Conservation (phyloP, 2,329 filamentous ascomycete genomes). For the Aphanoascus verrucosus region DNA sequence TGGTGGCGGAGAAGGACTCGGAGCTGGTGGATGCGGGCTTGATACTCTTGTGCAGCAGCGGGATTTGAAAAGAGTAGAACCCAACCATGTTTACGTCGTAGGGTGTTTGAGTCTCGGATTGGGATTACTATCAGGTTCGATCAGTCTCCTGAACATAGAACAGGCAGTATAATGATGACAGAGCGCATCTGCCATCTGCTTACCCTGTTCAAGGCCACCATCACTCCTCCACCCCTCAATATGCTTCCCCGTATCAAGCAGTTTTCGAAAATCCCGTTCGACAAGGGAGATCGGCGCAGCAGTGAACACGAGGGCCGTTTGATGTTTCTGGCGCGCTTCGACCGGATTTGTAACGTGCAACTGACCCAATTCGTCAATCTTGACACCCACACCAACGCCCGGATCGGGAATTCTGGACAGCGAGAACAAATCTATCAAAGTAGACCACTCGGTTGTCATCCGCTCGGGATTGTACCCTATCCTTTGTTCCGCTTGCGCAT, state of each 20-base stretch:
- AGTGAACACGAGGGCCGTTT: slow-evolving; percentile 17
- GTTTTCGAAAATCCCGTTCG: slow-evolving; percentile 16
- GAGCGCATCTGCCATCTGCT: too few relatives aligned
- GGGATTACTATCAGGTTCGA: slow-evolving; percentile 17
- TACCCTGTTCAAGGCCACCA: slow-evolving; percentile 17
- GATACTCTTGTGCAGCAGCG: slow-evolving; percentile 17
- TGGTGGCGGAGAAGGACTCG: slow-evolving; percentile 14
- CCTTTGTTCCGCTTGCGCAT: slow-evolving; percentile 13
- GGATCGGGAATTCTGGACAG: slow-evolving; percentile 17
- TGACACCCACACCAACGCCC: slow-evolving; percentile 11
- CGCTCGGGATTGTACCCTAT: slow-evolving; percentile 11
- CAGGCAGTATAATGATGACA: too few relatives aligned
- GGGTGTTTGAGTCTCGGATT: slow-evolving; percentile 14
- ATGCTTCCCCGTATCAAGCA: slow-evolving; percentile 14
- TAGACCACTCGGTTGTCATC: slow-evolving; percentile 7
- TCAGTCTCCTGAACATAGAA: background rate
- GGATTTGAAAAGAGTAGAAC: slow-evolving; percentile 18
- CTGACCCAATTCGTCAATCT: slow-evolving; percentile 13
- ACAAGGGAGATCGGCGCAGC: slow-evolving; percentile 15
- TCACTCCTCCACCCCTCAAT: slow-evolving; percentile 13
- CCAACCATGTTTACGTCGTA: slow-evolving; percentile 17
- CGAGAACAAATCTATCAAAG: slow-evolving; percentile 16
- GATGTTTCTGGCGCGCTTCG: slow-evolving; percentile 14
- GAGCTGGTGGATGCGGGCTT: slow-evolving; percentile 14
- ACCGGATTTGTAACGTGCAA: slow-evolving; percentile 14